Evolutionary conservation across 768 basidiomycete genomes (phyloP), one percentile per base, ranked within the genome.

Genomic region (Boletus speciosus): DNA sequence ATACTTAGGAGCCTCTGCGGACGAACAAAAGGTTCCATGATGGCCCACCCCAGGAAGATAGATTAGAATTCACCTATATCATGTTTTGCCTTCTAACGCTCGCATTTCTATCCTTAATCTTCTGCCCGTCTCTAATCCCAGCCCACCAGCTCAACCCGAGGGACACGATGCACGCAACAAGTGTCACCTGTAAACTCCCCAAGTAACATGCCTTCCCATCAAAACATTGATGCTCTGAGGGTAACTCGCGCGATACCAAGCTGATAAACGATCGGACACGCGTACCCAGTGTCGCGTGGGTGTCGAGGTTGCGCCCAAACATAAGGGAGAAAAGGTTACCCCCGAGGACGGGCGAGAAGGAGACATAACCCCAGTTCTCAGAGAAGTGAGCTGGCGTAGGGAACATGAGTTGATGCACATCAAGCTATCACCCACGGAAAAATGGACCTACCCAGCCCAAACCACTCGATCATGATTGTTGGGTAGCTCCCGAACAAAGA

Each of bases 391-490:
- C 84, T 86, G 58, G 14, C 21, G 10, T 6, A 31, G 29, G 38
- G 9, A 27, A 35, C 2, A 53, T 39, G 27, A 47, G 35, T n/a
- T 9, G 10, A 29, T 23, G 39, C 3, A 7, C 5, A 29, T n/a
- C 6, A 27, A 39, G 51, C 16, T 14, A 1, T 21, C 2, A 21
- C 2, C 16, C 7, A 23, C 9, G 14, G 14, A 52, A 27, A 44
- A 16, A 14, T 31, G 11, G 2, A 82, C 88, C 64, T 61, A 90
- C 90, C 75, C 63, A 95, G 75, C 7, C 93, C 93, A 60, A 94
- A 95, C 90, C 90, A 93, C 60, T 95, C 93, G 25, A 94, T 78
- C 48, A 82, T 77, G 31, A 95, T 76, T n/a, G 86, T 83, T 0
- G 90, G 89, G 63, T 81, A 78, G 40, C 88, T 73, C 2, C 86